Percentiles rank a stretch among this genome's conserved stretches.
These are phyloP conservation scores for Lipomyces lipofer DNA, from an alignment of 805 yeast genomes.

Conservation along the genomic window DNA sequence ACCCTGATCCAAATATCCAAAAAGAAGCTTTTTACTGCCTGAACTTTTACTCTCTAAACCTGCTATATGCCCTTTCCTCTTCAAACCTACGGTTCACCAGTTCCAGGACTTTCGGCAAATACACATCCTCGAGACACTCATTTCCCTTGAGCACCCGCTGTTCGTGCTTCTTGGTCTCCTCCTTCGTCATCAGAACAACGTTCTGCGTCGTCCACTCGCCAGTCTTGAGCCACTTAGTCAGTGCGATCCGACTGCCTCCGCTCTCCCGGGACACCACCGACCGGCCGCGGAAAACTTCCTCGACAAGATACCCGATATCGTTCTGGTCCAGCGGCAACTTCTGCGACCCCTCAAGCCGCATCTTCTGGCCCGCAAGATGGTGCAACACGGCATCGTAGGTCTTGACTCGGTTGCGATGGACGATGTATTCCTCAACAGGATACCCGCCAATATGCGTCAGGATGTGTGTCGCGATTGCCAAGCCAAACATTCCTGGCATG, in stretches of 20 bases:
- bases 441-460: conserved; percentile 81
- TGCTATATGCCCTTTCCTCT: conserved; percentile 75
- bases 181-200: conserved; percentile 82
- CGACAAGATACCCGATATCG: conserved; percentile 81
- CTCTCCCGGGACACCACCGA: conserved; percentile 71
- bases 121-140: conserved; percentile 54
- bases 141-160: conserved; percentile 54
- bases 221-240: conserved; percentile 81
- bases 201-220: conserved; percentile 70
- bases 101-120: conserved; percentile 57
- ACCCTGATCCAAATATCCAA: no score
- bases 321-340: conserved; percentile 61
- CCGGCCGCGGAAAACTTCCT: conserved; percentile 91
- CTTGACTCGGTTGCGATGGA: conserved; percentile 84
- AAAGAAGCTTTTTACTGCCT: background rate
- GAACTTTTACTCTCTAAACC: conserved; percentile 49
- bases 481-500: conserved; percentile 95
- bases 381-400: conserved; percentile 81
- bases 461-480: conserved; percentile 82
- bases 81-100: conserved; percentile 62
- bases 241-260: conserved; percentile 72
- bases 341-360: conserved; percentile 68
- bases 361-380: conserved; percentile 82
- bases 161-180: conserved; percentile 83
- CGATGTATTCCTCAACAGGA: conserved; percentile 67